phyloP scores from a whole-genome alignment of 2,329 filamentous ascomycete genomes.

The Phoma sp. region DNA sequence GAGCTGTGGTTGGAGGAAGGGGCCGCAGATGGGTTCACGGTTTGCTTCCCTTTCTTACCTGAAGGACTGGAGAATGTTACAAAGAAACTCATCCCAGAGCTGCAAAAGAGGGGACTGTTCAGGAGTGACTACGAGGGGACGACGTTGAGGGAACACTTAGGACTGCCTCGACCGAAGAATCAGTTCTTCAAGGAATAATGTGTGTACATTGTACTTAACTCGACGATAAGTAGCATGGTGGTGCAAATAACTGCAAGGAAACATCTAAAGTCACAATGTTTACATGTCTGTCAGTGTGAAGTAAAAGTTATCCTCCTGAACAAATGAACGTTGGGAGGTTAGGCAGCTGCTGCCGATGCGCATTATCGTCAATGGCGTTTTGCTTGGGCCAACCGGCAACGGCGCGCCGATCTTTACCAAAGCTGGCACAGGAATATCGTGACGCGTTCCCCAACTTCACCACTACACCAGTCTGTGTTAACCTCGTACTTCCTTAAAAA shows the following conservation, averaged over 20 bases:
- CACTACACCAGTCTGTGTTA: neutral
- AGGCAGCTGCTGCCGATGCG: constrained; percentile 10
- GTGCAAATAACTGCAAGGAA: too few species aligned
- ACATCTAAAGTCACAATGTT: too few species aligned
- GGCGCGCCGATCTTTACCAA: neutral
- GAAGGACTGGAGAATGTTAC: constrained; percentile 32
- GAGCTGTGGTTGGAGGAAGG: constrained; percentile 70
- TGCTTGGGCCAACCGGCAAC: neutral
- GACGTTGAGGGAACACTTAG: constrained; percentile 62
- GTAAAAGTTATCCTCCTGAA: too few species aligned
- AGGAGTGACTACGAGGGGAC: constrained; percentile 58
- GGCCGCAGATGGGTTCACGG: constrained; percentile 75
- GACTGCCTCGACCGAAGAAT: constrained; percentile 56
- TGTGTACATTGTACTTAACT: too few species aligned
- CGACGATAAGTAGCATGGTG: too few species aligned
- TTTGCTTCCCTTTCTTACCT: constrained; percentile 50
- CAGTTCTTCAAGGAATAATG: constrained; percentile 40
- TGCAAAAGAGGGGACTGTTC: constrained; percentile 39
- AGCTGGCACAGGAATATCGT: neutral
- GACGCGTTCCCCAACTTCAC: neutral
- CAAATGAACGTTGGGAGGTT: neutral
- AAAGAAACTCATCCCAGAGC: constrained; percentile 30
- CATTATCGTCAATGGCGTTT: neutral
- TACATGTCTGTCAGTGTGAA: too few species aligned
- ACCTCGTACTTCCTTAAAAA: too few species aligned